Evolutionary conservation across 257 asterid species (phyloP).

Genomic region (Penstemon eatonii): DNA sequence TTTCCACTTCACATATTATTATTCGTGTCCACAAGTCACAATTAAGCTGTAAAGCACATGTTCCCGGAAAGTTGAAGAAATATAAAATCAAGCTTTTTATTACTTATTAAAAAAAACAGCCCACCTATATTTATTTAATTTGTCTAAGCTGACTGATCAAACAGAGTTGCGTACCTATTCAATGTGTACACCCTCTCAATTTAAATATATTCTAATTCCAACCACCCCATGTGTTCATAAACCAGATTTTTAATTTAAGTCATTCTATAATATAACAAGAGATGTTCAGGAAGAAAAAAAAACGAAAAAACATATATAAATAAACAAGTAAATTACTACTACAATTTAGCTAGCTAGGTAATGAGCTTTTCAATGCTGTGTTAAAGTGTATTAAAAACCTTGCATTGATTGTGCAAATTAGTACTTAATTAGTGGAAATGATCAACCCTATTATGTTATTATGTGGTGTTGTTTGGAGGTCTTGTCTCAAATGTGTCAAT

Average conservation of each 20-base stretch:
- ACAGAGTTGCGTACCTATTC: background rate
- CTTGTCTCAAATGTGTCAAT: slow-evolving; percentile 29
- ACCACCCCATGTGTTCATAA: slow-evolving; percentile 24
- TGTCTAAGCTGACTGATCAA: no score
- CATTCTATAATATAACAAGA: background rate
- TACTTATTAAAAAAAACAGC: background rate
- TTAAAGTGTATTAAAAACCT: no score
- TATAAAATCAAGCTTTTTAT: background rate
- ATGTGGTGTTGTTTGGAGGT: slow-evolving; percentile 10
- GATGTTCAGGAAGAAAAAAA: no score
- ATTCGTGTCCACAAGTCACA: background rate
- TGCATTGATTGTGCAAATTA: no score
- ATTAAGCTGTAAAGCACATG: background rate
- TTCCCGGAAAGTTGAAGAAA: background rate
- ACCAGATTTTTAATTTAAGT: background rate
- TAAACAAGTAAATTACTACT: no score
- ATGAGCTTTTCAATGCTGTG: no score
- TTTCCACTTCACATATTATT: no score
- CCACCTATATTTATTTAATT: background rate
- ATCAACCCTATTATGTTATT: background rate
- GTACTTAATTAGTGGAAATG: no score
- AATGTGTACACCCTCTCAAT: background rate
- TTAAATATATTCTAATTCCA: slow-evolving; percentile 5
- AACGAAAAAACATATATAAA: no score
- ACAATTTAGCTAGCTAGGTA: no score